Evolutionary conservation across 306 rosid species (phyloP).

Genomic region (Cicer judaicum): DNA sequence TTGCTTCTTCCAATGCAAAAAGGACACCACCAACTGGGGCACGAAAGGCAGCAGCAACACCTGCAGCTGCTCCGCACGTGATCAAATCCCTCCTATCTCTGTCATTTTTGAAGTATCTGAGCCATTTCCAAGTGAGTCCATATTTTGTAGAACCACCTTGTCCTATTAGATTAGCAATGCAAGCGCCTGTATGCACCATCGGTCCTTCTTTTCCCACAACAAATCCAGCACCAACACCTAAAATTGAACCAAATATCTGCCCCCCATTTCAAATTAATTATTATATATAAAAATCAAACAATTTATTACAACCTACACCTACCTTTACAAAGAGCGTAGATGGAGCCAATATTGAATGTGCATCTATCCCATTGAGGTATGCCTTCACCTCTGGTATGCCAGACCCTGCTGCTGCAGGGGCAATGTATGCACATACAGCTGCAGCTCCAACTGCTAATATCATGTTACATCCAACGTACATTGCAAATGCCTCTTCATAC

Average conservation of each 20-base stretch:
- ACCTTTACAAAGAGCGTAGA: constrained; percentile 83
- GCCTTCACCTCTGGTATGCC: constrained; percentile 96
- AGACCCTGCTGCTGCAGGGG: constrained; percentile 90
- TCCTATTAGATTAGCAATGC: constrained; percentile 78
- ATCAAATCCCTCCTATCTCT: constrained; percentile 79
- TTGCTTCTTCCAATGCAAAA: no score
- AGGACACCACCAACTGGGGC: no score
- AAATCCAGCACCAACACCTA: constrained; percentile 81
- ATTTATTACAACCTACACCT: no score
- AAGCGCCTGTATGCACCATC: constrained; percentile 88
- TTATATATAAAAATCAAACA: not conserved
- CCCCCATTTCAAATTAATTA: constrained; percentile 48
- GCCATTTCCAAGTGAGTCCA: constrained; percentile 74
- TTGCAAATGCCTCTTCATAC: constrained; percentile 55
- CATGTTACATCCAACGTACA: constrained; percentile 59
- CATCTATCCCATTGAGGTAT: constrained; percentile 81
- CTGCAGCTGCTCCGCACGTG: constrained; percentile 66
- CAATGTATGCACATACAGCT: constrained; percentile 66
- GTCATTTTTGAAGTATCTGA: constrained; percentile 76
- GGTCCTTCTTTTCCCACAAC: constrained; percentile 90
- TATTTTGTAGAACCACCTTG: constrained; percentile 85
- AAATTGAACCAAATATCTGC: constrained; percentile 84
- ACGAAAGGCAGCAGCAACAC: no score
- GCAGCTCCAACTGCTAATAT: constrained; percentile 64
- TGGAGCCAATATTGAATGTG: constrained; percentile 78